Evolutionary conservation across 306 rosid species (phyloP).

Genomic region (Benincasa hispida): DNA sequence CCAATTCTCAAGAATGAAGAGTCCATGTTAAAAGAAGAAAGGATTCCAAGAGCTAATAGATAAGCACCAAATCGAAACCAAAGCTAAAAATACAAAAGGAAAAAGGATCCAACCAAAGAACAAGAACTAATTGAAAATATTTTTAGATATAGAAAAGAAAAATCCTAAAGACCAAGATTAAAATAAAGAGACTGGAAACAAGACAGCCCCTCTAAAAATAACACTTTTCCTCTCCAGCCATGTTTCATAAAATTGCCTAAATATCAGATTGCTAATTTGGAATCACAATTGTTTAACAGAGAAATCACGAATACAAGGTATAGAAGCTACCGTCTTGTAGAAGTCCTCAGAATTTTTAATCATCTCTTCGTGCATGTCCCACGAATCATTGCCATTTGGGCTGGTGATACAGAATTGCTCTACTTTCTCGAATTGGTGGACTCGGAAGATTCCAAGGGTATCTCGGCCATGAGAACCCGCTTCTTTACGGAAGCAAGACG

Average conservation of each 20-base stretch:
- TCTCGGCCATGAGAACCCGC: conserved; percentile 98
- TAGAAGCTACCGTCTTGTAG: conserved; percentile 35
- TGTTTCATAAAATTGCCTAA: neutral
- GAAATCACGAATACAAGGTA: neutral
- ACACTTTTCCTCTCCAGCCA: neutral
- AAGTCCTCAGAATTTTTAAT: conserved; percentile 82
- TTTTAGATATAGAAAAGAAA: neutral
- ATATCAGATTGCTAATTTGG: neutral
- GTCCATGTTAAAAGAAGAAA: no score
- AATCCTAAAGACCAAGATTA: neutral
- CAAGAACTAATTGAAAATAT: neutral
- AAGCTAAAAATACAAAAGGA: neutral
- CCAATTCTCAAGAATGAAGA: no score
- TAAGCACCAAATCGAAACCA: neutral
- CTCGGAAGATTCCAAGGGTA: conserved; percentile 87
- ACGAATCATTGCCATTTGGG: conserved; percentile 74
- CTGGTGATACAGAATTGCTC: conserved; percentile 85
- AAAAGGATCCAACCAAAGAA: neutral
- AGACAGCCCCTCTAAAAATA: neutral
- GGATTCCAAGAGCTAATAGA: no score
- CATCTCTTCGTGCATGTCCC: conserved; percentile 98
- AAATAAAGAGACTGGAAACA: neutral
- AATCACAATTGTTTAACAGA: neutral
- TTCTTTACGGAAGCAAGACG: conserved; percentile 96
- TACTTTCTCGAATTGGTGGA: conserved; percentile 93